Evolutionary conservation across 148 eudicot species (phyloP).

Genomic region (Cornus kousa): DNA sequence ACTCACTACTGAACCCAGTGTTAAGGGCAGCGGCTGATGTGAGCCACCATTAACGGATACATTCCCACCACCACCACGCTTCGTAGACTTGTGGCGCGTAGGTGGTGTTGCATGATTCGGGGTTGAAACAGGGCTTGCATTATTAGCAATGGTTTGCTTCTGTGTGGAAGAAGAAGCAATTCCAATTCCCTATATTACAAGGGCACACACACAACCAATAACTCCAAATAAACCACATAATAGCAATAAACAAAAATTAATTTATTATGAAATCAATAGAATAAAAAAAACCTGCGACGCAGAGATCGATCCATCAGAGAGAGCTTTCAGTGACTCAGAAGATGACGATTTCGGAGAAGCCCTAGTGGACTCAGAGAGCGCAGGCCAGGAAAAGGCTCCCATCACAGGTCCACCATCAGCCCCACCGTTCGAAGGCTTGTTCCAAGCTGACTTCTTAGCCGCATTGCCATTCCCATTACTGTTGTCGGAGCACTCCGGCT

Average conservation of each 20-base stretch:
- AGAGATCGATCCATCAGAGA: conserved; percentile 41
- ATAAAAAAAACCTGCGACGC: conserved; percentile 35
- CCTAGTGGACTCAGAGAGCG: conserved; percentile 67
- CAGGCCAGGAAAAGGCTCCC: conserved; percentile 74
- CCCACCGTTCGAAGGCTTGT: conserved; percentile 38
- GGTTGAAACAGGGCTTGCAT: conserved; percentile 35
- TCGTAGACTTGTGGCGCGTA: conserved; percentile 58
- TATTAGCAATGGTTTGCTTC: conserved; percentile 33
- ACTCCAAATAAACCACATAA: neutral
- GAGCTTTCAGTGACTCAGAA: conserved; percentile 41
- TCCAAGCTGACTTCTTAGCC: conserved; percentile 58
- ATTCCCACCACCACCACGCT: conserved; percentile 52
- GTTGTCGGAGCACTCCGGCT: conserved; percentile 20
- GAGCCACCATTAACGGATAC: conserved; percentile 55
- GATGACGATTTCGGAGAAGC: conserved; percentile 48
- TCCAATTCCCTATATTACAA: conserved; percentile 34
- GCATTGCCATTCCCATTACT: conserved; percentile 20
- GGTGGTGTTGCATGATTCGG: conserved; percentile 49
- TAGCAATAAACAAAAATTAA: neutral
- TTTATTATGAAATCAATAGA: neutral
- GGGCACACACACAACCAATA: neutral
- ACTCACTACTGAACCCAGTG: conserved; percentile 27
- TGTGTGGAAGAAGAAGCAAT: conserved; percentile 30
- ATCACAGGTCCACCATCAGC: conserved; percentile 59
- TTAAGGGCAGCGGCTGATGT: conserved; percentile 37